These are phyloP conservation scores for Termitomyces sp. DNA, from an alignment of 768 basidiomycete genomes.

Conservation along the genomic window DNA sequence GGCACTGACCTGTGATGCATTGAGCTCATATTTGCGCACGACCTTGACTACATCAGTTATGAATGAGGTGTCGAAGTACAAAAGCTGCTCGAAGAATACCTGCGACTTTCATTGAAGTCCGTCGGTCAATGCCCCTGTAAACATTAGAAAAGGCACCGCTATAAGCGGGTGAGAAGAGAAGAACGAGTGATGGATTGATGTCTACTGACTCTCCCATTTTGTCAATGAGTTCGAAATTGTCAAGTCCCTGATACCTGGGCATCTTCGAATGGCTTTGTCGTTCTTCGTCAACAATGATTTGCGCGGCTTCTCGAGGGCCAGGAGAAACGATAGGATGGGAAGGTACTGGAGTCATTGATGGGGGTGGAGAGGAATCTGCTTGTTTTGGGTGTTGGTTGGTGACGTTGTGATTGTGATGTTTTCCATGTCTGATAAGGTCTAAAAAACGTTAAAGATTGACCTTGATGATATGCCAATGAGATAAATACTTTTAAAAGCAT, in stretches of 20 bases:
- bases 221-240: slow-evolving; percentile 66
- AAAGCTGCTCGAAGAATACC: slow-evolving; percentile 39
- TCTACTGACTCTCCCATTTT: slow-evolving; percentile 91
- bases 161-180: slow-evolving; percentile 14
- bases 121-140: slow-evolving; percentile 81
- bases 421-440: slow-evolving; percentile 84
- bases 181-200: slow-evolving; percentile 9
- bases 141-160: slow-evolving; percentile 99
- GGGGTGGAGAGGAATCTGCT: slow-evolving; percentile 23
- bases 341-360: slow-evolving; percentile 18
- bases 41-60: slow-evolving; percentile 66
- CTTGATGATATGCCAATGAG: slow-evolving; percentile 6
- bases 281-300: slow-evolving; percentile 72
- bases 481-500: slow-evolving; percentile 80
- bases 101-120: slow-evolving; percentile 74
- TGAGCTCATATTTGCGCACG: slow-evolving; percentile 90
- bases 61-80: slow-evolving; percentile 11
- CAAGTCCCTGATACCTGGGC: slow-evolving; percentile 83
- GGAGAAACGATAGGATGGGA: slow-evolving; percentile 19
- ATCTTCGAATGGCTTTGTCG: slow-evolving; percentile 67
- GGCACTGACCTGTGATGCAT: slow-evolving; percentile 73
- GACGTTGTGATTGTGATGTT: slow-evolving; percentile 46
- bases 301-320: slow-evolving; percentile 39
- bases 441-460: slow-evolving; percentile 9
- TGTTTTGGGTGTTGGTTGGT: slow-evolving; percentile 18